A percentile compares a stretch with the other conserved stretches of the same genome.
These are phyloP conservation scores for Aspergillus panamensis DNA, from an alignment of 495 filamentous ascomycete genomes.

Conservation along the genomic window DNA sequence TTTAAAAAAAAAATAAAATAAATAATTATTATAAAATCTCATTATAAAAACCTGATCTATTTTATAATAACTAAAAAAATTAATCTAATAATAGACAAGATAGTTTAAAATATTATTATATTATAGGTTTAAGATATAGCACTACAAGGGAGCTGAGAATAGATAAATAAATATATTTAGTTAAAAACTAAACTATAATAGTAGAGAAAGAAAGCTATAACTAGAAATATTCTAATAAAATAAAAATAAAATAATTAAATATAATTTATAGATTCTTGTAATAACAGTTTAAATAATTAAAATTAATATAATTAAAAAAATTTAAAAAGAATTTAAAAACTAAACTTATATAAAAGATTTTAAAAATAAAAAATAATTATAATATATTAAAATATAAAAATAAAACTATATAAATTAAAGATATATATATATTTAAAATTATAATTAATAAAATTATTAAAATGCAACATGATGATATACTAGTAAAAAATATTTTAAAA, in stretches of 20 bases:
- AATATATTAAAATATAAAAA: not conserved
- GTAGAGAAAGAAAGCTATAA: no score
- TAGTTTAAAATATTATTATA: no score
- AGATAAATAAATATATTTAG: not conserved
- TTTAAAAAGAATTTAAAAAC: no score
- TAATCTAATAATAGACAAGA: not conserved
- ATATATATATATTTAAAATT: not conserved
- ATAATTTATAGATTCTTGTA: not conserved
- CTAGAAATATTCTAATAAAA: no score
- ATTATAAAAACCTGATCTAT: not conserved
- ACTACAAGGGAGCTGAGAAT: not conserved
- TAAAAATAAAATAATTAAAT: not conserved
- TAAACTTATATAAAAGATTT: no score
- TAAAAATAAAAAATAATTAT: not conserved
- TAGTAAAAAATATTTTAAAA: not conserved
- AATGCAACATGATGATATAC: not conserved
- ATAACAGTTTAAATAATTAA: not conserved
- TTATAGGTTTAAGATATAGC: not conserved
- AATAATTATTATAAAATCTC: not conserved
- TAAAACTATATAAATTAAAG: not conserved
- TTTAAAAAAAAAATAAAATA: not conserved
- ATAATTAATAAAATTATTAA: not conserved
- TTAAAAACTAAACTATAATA: not conserved
- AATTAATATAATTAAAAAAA: no score
- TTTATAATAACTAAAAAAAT: not conserved